These are phyloP conservation scores for Heterobasidion occidentale DNA, from an alignment of 1,284 basidiomycete species.

Conservation along the genomic window DNA sequence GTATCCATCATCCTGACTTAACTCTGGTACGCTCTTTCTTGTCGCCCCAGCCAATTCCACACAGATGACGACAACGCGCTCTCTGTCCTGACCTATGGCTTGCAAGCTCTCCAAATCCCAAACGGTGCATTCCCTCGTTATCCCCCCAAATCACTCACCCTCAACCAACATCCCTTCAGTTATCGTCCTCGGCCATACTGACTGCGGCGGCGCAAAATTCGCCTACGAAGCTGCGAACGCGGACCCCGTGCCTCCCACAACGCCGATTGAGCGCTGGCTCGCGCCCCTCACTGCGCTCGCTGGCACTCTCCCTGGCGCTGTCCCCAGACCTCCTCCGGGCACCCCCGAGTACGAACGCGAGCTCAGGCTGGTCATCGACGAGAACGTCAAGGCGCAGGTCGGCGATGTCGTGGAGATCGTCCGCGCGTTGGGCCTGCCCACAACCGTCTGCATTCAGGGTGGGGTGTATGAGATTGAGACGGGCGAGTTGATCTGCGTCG, in stretches of 20 bases:
- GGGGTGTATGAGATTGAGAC: slow-evolving; percentile 77
- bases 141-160: slow-evolving; percentile 19
- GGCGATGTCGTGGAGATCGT: slow-evolving; percentile 56
- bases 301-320: slow-evolving; percentile 26
- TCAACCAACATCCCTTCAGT: slow-evolving; percentile 34
- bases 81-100: slow-evolving; percentile 78
- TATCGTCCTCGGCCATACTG: slow-evolving; percentile 74
- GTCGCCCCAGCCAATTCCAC: slow-evolving; percentile 56
- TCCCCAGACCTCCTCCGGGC: slow-evolving; percentile 23
- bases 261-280: slow-evolving; percentile 67
- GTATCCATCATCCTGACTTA: background rate
- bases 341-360: slow-evolving; percentile 30
- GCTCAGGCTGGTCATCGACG: slow-evolving; percentile 56
- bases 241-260: slow-evolving; percentile 29
- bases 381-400: slow-evolving; percentile 76
- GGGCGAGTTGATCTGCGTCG: slow-evolving; percentile 67
- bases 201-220: slow-evolving; percentile 63
- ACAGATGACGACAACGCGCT: slow-evolving; percentile 71
- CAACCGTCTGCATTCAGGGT: slow-evolving; percentile 72
- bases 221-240: slow-evolving; percentile 40
- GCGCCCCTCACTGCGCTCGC: slow-evolving; percentile 58
- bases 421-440: slow-evolving; percentile 64
- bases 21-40: background rate
- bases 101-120: slow-evolving; percentile 72
- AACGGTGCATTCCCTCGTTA: slow-evolving; percentile 54